Evolutionary conservation across 1,139 yeast species (phyloP), one percentile per base, ranked within the genome.

Genomic region (Blastobotrys apis): DNA sequence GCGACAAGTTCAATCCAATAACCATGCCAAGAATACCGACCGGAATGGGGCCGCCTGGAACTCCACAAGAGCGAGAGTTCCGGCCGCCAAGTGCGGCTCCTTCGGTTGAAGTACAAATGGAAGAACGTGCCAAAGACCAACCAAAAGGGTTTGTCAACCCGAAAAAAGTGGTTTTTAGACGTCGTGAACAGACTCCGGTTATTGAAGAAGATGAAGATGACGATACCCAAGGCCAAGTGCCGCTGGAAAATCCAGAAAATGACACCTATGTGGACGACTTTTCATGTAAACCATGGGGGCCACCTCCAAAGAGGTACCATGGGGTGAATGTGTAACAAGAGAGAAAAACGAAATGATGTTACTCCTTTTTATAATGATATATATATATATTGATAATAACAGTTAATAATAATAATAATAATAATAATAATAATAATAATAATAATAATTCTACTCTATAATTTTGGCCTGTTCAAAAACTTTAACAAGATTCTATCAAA

Each of bases 401-500:
- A 12, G 20, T 33, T 19, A 12, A 17, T 30, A 12, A 15, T 30
- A 8, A 19, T 19, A 33, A 15, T 19, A n/a, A 10, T 21, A 19
- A 33, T 20, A 15, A 13, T 33, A 20, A 6, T n/a, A 6, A 33
- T 33, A 27, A 6, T 27, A 27, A 23, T 12, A 23, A 8, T 23
- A 23, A 23, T 23, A 8, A 6, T 8, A 23, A 23, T 23, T 23
- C n/a, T n/a, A n/a, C n/a, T n/a, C n/a, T n/a, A n/a, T 6, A 23
- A 10, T 23, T 10, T 23, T 23, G 26, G 26, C 15, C 15, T 5
- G 5, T 33, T 33, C 29, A 44, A 33, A 42, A 78, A 81, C 9
- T 68, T 60, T 35, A 73, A 57, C 4, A 83, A 67, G 33, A 67
- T 62, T 5, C 55, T 53, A 59, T 84, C 79, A 52, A 85, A 84